Conservation (phyloP, 2,329 filamentous ascomycete species). For the Diaporthe capsici region DNA sequence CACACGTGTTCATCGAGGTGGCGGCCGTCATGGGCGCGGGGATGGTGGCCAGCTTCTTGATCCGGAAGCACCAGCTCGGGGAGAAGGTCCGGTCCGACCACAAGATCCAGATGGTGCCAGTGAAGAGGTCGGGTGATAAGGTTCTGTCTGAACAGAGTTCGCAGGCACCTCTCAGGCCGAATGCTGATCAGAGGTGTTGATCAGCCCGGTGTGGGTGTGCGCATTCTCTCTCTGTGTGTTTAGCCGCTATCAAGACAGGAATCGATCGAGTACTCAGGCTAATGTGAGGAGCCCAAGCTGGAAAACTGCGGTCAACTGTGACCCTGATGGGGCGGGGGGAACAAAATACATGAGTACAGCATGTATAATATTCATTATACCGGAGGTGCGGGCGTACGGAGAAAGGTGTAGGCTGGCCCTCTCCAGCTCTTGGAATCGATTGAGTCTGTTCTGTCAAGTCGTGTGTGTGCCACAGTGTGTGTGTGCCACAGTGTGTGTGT, state of each 20-base stretch:
- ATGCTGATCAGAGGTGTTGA: constrained; percentile 12
- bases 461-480: too few species aligned
- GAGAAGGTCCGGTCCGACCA: constrained; percentile 34
- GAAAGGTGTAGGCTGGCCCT: constrained; percentile 19
- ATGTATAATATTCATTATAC: constrained; percentile 18
- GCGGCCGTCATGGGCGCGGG: constrained; percentile 31
- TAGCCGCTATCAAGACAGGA: neutral
- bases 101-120: constrained; percentile 22
- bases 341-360: constrained; percentile 5
- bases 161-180: neutral
- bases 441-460: constrained; percentile 2
- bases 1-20: constrained; percentile 30
- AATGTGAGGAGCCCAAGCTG: neutral
- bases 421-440: neutral
- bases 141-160: neutral
- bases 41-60: constrained; percentile 30
- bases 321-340: neutral
- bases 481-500: too few species aligned
- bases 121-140: neutral
- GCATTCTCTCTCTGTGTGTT: neutral
- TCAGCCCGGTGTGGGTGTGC: neutral
- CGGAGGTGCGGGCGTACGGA: neutral
- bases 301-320: neutral
- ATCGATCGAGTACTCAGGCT: neutral
- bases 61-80: constrained; percentile 23